Conservation (phyloP, 1,139 yeast genomes). For the Debaryomyces robertsiae region DNA sequence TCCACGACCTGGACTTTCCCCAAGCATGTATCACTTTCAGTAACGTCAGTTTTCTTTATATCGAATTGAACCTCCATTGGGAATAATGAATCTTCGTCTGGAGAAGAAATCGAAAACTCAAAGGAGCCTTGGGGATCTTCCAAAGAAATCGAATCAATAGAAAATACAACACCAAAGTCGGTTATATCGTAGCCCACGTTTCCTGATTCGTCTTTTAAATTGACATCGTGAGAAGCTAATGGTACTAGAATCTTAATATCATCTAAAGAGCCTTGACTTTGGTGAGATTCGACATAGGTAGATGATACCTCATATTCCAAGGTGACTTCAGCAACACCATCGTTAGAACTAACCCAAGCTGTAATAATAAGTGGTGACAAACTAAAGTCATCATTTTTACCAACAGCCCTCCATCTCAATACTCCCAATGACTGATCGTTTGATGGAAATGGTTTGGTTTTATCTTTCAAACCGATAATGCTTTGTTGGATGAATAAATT, state of each 20-base stretch:
- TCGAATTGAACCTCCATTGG: slow-evolving; percentile 74
- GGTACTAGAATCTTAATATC: slow-evolving; percentile 71
- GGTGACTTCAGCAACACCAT: slow-evolving; percentile 70
- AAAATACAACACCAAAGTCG: slow-evolving; percentile 64
- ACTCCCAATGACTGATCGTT: slow-evolving; percentile 91
- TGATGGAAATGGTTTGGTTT: slow-evolving; percentile 79
- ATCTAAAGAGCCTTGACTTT: slow-evolving; percentile 24
- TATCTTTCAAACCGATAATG: slow-evolving; percentile 74
- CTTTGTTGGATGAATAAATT: slow-evolving; percentile 58
- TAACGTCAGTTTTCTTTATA: slow-evolving; percentile 32
- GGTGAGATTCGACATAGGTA: slow-evolving; percentile 38
- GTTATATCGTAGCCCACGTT: slow-evolving; percentile 49
- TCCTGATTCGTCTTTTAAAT: slow-evolving; percentile 53
- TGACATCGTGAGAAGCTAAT: slow-evolving; percentile 56
- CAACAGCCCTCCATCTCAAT: slow-evolving; percentile 82
- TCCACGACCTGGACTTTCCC: slow-evolving; percentile 46
- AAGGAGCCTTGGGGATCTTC: slow-evolving; percentile 71
- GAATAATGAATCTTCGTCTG: slow-evolving; percentile 82
- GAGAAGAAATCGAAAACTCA: slow-evolving; percentile 75
- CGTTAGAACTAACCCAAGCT: slow-evolving; percentile 79
- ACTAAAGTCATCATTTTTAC: slow-evolving; percentile 57
- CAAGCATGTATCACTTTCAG: slow-evolving; percentile 43
- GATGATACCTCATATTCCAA: slow-evolving; percentile 76
- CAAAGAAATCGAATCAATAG: slow-evolving; percentile 48
- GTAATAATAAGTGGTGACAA: slow-evolving; percentile 75